phyloP scores from a whole-genome alignment of 148 eudicot genomes.

The Rhododendron henanense region DNA sequence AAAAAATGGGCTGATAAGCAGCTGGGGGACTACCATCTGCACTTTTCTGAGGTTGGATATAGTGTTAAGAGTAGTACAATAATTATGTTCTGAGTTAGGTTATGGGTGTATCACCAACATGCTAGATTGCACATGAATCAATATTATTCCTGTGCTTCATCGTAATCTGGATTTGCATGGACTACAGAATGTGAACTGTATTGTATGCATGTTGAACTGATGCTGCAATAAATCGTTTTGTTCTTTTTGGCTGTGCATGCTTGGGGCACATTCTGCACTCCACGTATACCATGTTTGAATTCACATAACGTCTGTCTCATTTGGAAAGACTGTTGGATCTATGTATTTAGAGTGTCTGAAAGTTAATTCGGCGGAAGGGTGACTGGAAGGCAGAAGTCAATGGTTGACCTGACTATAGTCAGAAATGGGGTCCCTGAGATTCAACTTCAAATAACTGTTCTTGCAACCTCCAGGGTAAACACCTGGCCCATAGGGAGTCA shows the following conservation, averaged over 20 bases:
- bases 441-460: background rate
- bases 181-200: background rate
- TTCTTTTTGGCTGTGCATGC: background rate
- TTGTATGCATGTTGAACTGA: background rate
- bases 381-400: background rate
- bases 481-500: background rate
- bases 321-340: background rate
- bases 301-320: background rate
- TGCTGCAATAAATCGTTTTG: background rate
- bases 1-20: constrained; percentile 89
- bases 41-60: constrained; percentile 70
- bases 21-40: constrained; percentile 84
- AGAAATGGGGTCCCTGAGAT: background rate
- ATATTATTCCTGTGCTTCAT: constrained; percentile 1
- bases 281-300: background rate
- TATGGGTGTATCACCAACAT: background rate
- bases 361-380: background rate
- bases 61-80: constrained; percentile 1
- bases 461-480: background rate
- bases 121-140: background rate
- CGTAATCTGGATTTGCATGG: background rate
- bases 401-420: background rate
- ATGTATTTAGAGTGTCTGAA: background rate
- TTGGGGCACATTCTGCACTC: background rate
- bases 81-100: background rate